A percentile compares a stretch with the other conserved stretches of the same genome.
phyloP scores from a whole-genome alignment of 345 rosid genomes.

The Firmiana major region DNA sequence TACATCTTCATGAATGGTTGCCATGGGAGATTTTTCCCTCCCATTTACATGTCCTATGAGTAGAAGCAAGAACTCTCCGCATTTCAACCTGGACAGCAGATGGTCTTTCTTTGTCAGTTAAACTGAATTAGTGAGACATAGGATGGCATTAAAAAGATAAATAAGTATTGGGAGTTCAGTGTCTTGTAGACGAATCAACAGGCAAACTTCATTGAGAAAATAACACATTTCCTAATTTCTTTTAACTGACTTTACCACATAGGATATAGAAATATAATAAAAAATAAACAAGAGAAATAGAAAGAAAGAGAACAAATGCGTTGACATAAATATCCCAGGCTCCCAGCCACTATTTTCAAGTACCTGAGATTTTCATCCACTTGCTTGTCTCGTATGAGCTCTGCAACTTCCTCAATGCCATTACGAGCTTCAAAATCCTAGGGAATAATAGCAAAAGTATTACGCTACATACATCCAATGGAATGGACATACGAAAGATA shows the following conservation, averaged over 20 bases:
- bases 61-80: conserved; percentile 94
- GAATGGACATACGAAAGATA: not conserved
- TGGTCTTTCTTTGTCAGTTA: not conserved
- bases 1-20: conserved; percentile 76
- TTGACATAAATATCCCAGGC: not conserved
- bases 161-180: not conserved
- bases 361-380: conserved; percentile 93
- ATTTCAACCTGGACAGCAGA: conserved; percentile 56
- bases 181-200: not conserved
- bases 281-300: not conserved
- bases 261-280: not conserved
- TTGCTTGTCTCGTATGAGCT: conserved; percentile 82
- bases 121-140: not conserved
- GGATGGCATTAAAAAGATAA: not conserved
- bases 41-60: conserved; percentile 88
- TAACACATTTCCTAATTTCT: not conserved
- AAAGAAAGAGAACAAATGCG: not conserved
- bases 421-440: conserved; percentile 86
- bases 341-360: not conserved
- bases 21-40: conserved; percentile 73
- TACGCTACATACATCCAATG: not conserved
- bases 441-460: conserved; percentile 11
- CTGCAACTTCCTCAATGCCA: conserved; percentile 90
- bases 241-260: not conserved
- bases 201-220: not conserved